Conservation (phyloP, 352 stramenopile species). For the Phytophthora megakarya region DNA sequence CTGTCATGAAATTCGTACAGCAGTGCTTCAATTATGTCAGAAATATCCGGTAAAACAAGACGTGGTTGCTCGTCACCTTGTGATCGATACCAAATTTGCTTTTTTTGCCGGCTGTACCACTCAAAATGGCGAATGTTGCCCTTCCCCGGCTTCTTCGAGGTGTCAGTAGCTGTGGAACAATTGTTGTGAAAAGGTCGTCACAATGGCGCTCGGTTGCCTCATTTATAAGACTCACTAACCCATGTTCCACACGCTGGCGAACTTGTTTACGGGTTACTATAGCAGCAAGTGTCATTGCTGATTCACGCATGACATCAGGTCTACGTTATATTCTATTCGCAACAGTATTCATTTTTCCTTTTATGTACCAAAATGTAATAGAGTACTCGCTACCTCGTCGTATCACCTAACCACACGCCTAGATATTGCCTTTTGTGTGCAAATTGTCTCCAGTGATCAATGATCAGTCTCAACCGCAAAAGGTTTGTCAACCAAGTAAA, state of each 20-base stretch:
- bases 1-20: constrained; percentile 23
- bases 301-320: too few relatives aligned
- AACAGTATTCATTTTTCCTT: too few relatives aligned
- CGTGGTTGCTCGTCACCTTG: constrained; percentile 4
- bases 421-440: constrained; percentile 16
- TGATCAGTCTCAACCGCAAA: constrained; percentile 3
- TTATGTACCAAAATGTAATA: too few relatives aligned
- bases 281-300: too few relatives aligned
- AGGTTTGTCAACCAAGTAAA: constrained; percentile 13
- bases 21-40: constrained; percentile 6
- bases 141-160: not conserved
- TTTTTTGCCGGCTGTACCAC: not conserved
- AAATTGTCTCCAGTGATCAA: constrained; percentile 8
- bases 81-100: too few relatives aligned
- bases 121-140: too few relatives aligned
- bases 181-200: too few relatives aligned
- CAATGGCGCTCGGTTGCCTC: too few relatives aligned
- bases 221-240: not conserved
- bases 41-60: constrained; percentile 16
- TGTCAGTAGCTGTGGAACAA: not conserved
- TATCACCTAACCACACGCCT: constrained; percentile 10
- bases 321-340: too few relatives aligned
- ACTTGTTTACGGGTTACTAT: too few relatives aligned
- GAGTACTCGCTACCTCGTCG: constrained; percentile 17
- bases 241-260: not conserved